These are phyloP conservation scores for Dissoconium aciculare DNA, from an alignment of 2,329 filamentous ascomycete genomes.

Conservation along the genomic window DNA sequence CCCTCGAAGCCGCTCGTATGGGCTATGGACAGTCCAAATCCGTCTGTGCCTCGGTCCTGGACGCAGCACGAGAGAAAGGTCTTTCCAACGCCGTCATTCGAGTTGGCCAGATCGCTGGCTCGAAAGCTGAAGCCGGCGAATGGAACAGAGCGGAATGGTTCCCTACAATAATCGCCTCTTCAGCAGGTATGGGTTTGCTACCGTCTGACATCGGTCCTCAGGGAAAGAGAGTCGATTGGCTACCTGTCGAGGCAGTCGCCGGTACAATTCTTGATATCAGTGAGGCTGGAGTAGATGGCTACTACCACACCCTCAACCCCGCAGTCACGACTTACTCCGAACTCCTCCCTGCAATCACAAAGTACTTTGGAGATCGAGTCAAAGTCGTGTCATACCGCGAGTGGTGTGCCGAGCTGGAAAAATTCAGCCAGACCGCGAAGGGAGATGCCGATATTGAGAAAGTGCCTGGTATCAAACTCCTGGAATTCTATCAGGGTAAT, in stretches of 20 bases:
- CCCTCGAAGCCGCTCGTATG: slow-evolving; percentile 14
- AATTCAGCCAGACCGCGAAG: slow-evolving; percentile 6
- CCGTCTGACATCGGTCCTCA: slow-evolving; percentile 26
- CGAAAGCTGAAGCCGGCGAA: slow-evolving; percentile 12
- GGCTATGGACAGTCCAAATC: slow-evolving; percentile 29
- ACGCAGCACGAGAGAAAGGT: slow-evolving; percentile 17
- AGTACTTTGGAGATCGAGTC: slow-evolving; percentile 6
- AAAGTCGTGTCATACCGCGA: slow-evolving; percentile 12
- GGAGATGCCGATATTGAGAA: slow-evolving; percentile 11
- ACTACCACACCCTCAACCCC: slow-evolving; percentile 15
- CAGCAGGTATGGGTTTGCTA: slow-evolving; percentile 24
- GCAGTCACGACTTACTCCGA: slow-evolving; percentile 12
- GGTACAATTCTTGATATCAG: slow-evolving; percentile 20
- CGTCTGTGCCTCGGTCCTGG: slow-evolving; percentile 22
- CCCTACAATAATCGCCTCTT: slow-evolving; percentile 29
- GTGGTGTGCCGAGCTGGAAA: slow-evolving; percentile 15
- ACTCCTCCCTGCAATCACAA: slow-evolving; percentile 13
- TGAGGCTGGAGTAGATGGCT: not conserved
- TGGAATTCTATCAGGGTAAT: slow-evolving; percentile 18
- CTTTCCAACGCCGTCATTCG: slow-evolving; percentile 14
- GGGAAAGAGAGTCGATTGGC: slow-evolving; percentile 27
- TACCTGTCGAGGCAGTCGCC: slow-evolving; percentile 31
- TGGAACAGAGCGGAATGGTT: slow-evolving; percentile 33
- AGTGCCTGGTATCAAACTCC: slow-evolving; percentile 18
- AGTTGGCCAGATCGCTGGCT: slow-evolving; percentile 18